These are phyloP conservation scores for Salix arbutifolia DNA, from an alignment of 345 rosid species.

Conservation along the genomic window DNA sequence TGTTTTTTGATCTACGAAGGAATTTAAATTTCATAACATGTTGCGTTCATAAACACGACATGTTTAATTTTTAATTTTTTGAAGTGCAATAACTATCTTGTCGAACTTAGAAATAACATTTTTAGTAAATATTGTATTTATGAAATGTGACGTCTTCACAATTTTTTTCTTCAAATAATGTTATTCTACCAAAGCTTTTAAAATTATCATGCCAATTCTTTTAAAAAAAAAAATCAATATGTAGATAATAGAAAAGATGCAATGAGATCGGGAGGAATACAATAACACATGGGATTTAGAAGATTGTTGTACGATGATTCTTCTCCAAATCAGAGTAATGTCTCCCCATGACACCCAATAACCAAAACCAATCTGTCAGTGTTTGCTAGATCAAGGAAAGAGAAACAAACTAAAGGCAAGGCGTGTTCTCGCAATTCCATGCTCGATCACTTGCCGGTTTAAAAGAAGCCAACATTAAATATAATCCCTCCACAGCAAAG, in stretches of 20 bases:
- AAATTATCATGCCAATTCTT: too few species aligned
- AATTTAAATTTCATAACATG: too few species aligned
- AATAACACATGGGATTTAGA: not conserved
- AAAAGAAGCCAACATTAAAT: slow-evolving; percentile 15
- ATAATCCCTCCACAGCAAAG: not conserved
- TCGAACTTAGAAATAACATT: too few species aligned
- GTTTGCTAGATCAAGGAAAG: not conserved
- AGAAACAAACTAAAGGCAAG: not conserved
- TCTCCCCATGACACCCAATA: slow-evolving; percentile 12
- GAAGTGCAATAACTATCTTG: too few species aligned
- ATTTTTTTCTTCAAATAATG: too few species aligned
- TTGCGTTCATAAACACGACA: too few species aligned
- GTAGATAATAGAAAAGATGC: not conserved
- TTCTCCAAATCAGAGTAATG: slow-evolving; percentile 32
- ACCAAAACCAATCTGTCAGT: not conserved
- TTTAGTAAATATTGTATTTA: too few species aligned
- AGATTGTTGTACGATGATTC: slow-evolving; percentile 18
- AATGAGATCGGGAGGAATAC: not conserved
- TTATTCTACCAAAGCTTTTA: not conserved
- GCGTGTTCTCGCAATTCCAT: slow-evolving; percentile 36
- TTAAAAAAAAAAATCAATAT: too few species aligned
- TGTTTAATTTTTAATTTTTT: too few species aligned
- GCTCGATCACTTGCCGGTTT: slow-evolving; percentile 37
- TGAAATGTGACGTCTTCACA: too few species aligned
- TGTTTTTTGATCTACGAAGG: too few species aligned